Base-by-base conservation (phyloP, 2,329 filamentous ascomycete species). In the Nemania abortiva region DNA sequence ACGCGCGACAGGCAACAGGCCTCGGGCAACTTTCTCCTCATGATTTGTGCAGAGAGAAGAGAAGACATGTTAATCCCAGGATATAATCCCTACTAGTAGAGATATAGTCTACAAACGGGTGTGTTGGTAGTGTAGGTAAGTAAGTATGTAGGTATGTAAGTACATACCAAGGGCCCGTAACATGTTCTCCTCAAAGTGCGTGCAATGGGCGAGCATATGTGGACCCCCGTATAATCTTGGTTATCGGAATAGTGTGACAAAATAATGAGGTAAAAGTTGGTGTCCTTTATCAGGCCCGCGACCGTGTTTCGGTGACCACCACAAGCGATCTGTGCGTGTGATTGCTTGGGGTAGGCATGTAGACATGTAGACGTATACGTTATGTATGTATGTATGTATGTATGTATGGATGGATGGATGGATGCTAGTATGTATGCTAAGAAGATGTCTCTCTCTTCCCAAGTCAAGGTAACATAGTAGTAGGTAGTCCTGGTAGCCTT, bases 221-320 rank as follows among this genome's bases (percentile, higher is more conserved):
- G 58, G 64, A 42, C 63, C 63, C 66, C 66, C 58, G 63, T 66
- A 52, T 55, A 69, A 69, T 64, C 37, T 65, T 63, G 54, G 68
- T 50, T 70, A 69, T 70, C 69, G 10, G 39, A 39, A 65, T 62
- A 63, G 49, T 62, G 65, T 63, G 61, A 70, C 66, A 62, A 75
- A 65, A 64, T 59, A 42, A 72, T 71, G 70, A 71, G 70, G 69
- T 71, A 72, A 73, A 70, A 72, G 63, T 37, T 71, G 53, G 58
- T 63, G 66, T 69, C 50, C 53, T 65, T 71, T 70, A 73, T 69
- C 73, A 65, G 66, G 56, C 64, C 50, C 49, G 31, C 31, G 59
- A 60, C 42, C 4, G 27, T 29, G 59, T 62, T 52, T 66, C 63
- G 63, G 67, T 60, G 57, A 49, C 53, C 31, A 54, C 67, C 63